Evolutionary conservation across 495 filamentous ascomycete species (phyloP), one percentile per base, ranked within the genome.

Genomic region (Wilcoxina mikolae): DNA sequence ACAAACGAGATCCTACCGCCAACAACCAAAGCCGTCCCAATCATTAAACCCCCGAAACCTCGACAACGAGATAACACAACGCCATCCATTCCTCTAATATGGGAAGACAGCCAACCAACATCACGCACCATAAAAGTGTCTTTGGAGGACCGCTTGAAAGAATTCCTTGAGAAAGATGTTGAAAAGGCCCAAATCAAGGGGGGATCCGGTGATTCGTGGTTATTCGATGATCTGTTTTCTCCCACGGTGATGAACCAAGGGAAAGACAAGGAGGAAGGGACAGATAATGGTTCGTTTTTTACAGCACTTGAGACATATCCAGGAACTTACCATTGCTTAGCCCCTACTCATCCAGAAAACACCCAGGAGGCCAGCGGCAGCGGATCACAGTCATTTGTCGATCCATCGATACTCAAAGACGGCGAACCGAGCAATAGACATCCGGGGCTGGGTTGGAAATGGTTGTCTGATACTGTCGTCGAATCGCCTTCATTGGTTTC

Each of bases 181-280:
- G 20, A 41, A 15, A 52, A 41, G 15, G 23, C 27, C 18, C 55
- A 55, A 50, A 45, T 39, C 18, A 54, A 47, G 26, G 58, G 51
- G 11, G 60, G 53, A 12, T 63, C 60, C 1, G 61, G 53, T 3
- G 60, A 63, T 49, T 62, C 60, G 1, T 63, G 60, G 60, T 11
- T 56, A 53, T 63, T 63, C 53, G 60, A 63, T 38, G 60, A 63
- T 2, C 28, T 63, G 22, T 63, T 63, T 54, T 56, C 60, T 26
- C 51, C 60, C 60, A 55, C 33, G 33, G 23, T 15, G 60, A 64
- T 28, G 58, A n/a, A n/a, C n/a, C n/a, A 54, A 51, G 61, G 54
- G 15, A 60, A 64, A 27, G 61, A 60, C 43, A 60, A 64, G 28
- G 61, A 60, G 42, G 56, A 57, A 33, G 47, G 24, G 3, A n/a